Evolutionary conservation across 192 early-diverging fungal genomes (phyloP), one percentile per base, ranked within the genome.

Genomic region (Coemansia sp.): DNA sequence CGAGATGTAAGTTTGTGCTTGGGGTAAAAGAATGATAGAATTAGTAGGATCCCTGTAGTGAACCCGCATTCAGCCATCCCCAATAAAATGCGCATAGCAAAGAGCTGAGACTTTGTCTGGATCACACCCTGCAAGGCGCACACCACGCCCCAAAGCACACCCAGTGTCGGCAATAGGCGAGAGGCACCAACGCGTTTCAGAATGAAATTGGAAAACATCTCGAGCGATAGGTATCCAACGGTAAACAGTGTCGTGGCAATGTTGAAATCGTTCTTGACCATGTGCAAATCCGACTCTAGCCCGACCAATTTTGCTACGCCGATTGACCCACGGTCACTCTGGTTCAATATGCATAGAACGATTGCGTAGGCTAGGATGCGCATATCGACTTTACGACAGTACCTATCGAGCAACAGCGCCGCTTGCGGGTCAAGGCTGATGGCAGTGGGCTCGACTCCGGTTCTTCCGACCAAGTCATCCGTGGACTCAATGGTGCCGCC

Each of bases 241-340:
- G 75, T 73, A 21, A 83, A 83, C 40, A 83, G 61, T 8, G 76
- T 70, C 4, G 76, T 39, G 14, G 81, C 81, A 5, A 83, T 75
- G 67, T 78, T 83, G n/a, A 78, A 83, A 62, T 77, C 76, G 43
- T 75, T 83, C 0, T 78, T 73, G 35, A 14, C 58, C 76, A 83
- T 75, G 11, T 68, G 69, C 63, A 83, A 66, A 43, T 83, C 81
- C 14, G 68, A 13, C 37, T 83, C 81, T n/a, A 83, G 67, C 3
- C 81, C 81, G 7, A 72, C 76, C 9, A 83, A 73, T 47, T 83
- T 83, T 73, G 81, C 81, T 28, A 78, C 75, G 40, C 81, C 81
- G 13, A 83, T 83, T 3, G 75, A 75, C 3, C 73, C 73, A 0
- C 81, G 72, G 65, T 83, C 81, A 64, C 75, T 78, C 53, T 78